Conservation (phyloP, 371 early-diverging fungal genomes). For the Mortierella sp. region DNA sequence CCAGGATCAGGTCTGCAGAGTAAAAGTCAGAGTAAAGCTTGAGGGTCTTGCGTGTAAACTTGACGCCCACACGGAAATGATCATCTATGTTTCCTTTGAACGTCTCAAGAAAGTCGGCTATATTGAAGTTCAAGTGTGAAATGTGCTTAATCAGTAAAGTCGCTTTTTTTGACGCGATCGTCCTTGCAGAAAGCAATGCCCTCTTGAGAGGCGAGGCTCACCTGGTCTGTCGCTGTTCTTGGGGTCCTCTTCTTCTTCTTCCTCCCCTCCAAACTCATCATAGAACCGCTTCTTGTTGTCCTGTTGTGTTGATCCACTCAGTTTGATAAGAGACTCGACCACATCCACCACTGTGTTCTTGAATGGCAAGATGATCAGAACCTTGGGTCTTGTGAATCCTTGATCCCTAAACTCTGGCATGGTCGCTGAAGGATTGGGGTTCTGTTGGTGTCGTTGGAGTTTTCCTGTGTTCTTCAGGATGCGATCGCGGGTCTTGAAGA, state of each 20-base stretch:
- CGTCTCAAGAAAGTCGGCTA: constrained; percentile 81
- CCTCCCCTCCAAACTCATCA: constrained; percentile 75
- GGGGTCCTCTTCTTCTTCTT: constrained; percentile 52
- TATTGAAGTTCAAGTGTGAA: neutral
- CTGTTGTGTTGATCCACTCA: constrained; percentile 86
- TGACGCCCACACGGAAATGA: constrained; percentile 94
- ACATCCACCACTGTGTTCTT: constrained; percentile 85
- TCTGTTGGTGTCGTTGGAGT: constrained; percentile 68
- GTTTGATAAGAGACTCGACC: constrained; percentile 77
- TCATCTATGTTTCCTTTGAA: constrained; percentile 97
- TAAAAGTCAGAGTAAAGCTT: constrained; percentile 92
- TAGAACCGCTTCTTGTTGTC: constrained; percentile 85
- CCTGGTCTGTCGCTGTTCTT: constrained; percentile 78
- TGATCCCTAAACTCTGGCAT: constrained; percentile 91
- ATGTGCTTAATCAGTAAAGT: too few species aligned
- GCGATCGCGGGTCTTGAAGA: constrained; percentile 83
- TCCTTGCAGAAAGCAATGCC: too few species aligned
- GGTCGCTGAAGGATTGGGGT: constrained; percentile 58
- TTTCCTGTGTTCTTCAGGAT: constrained; percentile 85
- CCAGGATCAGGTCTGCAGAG: constrained; percentile 90
- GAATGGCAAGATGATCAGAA: constrained; percentile 91
- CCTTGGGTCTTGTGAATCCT: constrained; percentile 95
- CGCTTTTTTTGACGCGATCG: too few species aligned
- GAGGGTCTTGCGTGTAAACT: constrained; percentile 85
- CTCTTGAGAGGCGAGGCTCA: constrained; percentile 23